Percentiles rank a stretch among this genome's conserved stretches.
These are phyloP conservation scores for Saksenaea oblongispora DNA, from an alignment of 371 early-diverging fungal genomes.

Conservation along the genomic window DNA sequence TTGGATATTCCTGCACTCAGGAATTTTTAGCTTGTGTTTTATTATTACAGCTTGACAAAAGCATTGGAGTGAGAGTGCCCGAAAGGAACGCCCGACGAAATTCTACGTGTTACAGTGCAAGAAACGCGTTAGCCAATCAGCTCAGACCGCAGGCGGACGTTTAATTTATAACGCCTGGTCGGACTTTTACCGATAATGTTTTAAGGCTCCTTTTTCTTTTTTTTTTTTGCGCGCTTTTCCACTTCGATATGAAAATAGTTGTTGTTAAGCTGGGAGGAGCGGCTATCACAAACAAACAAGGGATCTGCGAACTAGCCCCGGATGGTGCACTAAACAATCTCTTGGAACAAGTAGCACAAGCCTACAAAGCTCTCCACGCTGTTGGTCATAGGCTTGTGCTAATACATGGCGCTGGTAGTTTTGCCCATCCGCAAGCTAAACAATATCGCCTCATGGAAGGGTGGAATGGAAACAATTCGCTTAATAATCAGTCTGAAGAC, in stretches of 20 bases:
- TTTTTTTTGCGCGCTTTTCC: background rate
- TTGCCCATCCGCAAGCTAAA: constrained; percentile 52
- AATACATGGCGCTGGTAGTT: constrained; percentile 53
- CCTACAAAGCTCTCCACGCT: constrained; percentile 18
- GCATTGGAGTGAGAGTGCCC: too few relatives aligned
- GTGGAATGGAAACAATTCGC: constrained; percentile 16
- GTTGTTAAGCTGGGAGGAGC: constrained; percentile 53
- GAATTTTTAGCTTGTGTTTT: too few relatives aligned
- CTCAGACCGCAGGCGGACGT: too few relatives aligned
- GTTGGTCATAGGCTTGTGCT: constrained; percentile 32
- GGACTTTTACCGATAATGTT: too few relatives aligned
- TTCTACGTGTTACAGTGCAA: too few relatives aligned
- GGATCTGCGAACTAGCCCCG: constrained; percentile 27
- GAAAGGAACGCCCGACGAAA: too few relatives aligned
- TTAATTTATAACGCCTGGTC: too few relatives aligned
- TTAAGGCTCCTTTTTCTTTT: background rate
- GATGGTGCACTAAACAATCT: constrained; percentile 11
- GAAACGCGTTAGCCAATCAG: too few relatives aligned
- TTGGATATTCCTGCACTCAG: too few relatives aligned
- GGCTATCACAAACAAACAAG: constrained; percentile 46
- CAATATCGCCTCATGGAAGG: constrained; percentile 38
- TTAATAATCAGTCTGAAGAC: background rate
- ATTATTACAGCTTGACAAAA: too few relatives aligned
- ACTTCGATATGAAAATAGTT: constrained; percentile 27
- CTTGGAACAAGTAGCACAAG: constrained; percentile 28